Evolutionary conservation across 495 filamentous ascomycete species (phyloP).

Genomic region (Zalerion maritima): DNA sequence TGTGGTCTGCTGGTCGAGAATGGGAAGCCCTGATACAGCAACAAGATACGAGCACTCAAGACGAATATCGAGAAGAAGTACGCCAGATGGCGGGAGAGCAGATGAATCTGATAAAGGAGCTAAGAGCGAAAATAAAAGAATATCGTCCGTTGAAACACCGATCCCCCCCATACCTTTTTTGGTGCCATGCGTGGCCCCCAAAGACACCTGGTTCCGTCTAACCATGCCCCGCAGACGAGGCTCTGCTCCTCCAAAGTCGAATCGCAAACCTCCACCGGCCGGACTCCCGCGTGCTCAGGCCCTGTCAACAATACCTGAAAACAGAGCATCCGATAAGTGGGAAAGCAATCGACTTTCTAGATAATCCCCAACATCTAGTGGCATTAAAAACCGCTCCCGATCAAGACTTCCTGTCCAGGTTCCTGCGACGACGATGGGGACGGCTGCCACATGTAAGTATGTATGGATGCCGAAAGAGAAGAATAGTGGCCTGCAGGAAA

Average conservation of each 20-base stretch:
- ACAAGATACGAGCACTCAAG: no score
- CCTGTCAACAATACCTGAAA: conserved; percentile 2
- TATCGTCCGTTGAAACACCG: conserved; percentile 5
- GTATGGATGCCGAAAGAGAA: no score
- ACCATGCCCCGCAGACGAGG: conserved; percentile 5
- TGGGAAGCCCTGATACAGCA: conserved; percentile 6
- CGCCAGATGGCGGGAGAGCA: neutral
- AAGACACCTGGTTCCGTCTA: no score
- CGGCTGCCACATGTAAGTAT: no score
- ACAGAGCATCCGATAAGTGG: conserved; percentile 4
- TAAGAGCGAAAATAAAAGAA: conserved; percentile 5
- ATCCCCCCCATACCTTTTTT: no score
- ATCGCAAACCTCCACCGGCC: conserved; percentile 5
- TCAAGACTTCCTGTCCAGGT: conserved; percentile 1
- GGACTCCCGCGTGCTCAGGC: conserved; percentile 1
- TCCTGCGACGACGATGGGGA: conserved; percentile 3
- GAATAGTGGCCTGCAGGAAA: no score
- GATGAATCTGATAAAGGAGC: conserved; percentile 2
- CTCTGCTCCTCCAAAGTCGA: conserved; percentile 7
- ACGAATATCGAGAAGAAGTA: neutral
- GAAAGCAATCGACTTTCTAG: conserved; percentile 2
- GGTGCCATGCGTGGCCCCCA: no score
- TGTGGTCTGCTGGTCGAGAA: conserved; percentile 1
- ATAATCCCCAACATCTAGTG: conserved; percentile 4
- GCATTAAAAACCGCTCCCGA: conserved; percentile 2